Base-by-base conservation (phyloP, 495 filamentous ascomycete species). In the Xylaria bambusicola region DNA sequence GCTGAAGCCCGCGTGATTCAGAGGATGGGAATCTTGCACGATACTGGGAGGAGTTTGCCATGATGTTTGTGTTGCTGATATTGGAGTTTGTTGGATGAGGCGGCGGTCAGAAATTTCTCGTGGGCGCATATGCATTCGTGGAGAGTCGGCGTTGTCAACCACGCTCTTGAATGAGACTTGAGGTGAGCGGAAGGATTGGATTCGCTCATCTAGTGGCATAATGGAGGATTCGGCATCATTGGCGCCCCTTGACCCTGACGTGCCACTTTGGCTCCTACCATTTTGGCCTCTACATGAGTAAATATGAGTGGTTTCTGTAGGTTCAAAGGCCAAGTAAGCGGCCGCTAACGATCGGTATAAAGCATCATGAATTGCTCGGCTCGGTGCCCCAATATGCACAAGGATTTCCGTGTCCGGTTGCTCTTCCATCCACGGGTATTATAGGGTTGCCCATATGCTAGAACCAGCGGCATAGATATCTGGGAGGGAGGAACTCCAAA, bases 361-460 rank as follows among this genome's bases (percentile, higher is more conserved):
- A 3, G 76, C 75, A 71, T 92, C 89, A 60, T 91, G 86, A 41
- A 64, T 65, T 26, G 69, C 78, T 49, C 71, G 75, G 68, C 85
- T 84, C 49, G 88, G 84, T 29, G 87, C 88, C 31, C 83, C 76
- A 64, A 86, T 78, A 70, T 91, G 88, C 20, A 90, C 82, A 48
- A 91, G 77, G 46, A 91, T 85, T 73, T 91, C 86, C 15, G 75
- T 71, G 33, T 75, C 68, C 27, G 62, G 53, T 26, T 63, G 66
- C 50, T 44, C 55, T 48, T 69, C 67, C 71, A 74, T 76, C 35
- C 51, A 55, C 48, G 40, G 60, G 61, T 64, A 50, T 61, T 41
- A 58, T 58, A n/a, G n/a, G n/a, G 44, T 50, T 29, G 33, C 12
- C 24, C 7, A 38, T 21, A 33, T 44, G 26, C 26, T 27, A 44